Conservation (phyloP, 2,329 filamentous ascomycete genomes). For the Teratosphaeria gauchensis region DNA sequence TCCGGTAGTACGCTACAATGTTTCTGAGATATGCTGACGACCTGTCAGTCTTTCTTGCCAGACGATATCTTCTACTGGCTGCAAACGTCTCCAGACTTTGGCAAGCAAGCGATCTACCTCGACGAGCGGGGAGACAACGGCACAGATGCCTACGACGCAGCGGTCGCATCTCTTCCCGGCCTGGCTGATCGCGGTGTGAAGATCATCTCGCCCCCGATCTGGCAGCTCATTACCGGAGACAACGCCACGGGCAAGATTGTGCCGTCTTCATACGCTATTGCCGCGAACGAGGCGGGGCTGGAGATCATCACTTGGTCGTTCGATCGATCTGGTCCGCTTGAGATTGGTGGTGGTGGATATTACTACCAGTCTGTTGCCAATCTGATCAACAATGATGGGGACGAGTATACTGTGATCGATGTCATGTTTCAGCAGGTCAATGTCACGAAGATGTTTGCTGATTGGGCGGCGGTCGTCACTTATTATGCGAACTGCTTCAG, state of each 20-base stretch:
- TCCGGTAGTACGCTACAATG: constrained; percentile 34
- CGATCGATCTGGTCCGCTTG: constrained; percentile 54
- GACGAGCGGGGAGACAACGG: constrained; percentile 50
- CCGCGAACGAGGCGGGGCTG: constrained; percentile 51
- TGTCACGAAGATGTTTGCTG: constrained; percentile 54
- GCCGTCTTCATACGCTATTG: constrained; percentile 52
- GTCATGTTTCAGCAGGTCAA: constrained; percentile 53
- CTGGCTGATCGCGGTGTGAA: constrained; percentile 51
- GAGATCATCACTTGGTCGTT: constrained; percentile 60
- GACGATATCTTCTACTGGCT: constrained; percentile 54
- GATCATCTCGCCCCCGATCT: constrained; percentile 54
- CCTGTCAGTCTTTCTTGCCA: constrained; percentile 37
- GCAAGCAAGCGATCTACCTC: constrained; percentile 53
- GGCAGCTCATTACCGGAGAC: constrained; percentile 47
- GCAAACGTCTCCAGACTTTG: constrained; percentile 50
- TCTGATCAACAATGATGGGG: constrained; percentile 52
- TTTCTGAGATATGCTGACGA: constrained; percentile 14
- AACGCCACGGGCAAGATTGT: constrained; percentile 45
- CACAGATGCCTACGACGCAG: constrained; percentile 41
- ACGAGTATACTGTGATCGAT: constrained; percentile 57
- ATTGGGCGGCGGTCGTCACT: constrained; percentile 60
- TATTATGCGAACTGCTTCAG: constrained; percentile 65
- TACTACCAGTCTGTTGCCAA: constrained; percentile 45
- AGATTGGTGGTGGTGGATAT: constrained; percentile 43
- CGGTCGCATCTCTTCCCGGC: constrained; percentile 46